phyloP scores from a whole-genome alignment of 2,329 filamentous ascomycete genomes.

The Cryphonectria parasitica region DNA sequence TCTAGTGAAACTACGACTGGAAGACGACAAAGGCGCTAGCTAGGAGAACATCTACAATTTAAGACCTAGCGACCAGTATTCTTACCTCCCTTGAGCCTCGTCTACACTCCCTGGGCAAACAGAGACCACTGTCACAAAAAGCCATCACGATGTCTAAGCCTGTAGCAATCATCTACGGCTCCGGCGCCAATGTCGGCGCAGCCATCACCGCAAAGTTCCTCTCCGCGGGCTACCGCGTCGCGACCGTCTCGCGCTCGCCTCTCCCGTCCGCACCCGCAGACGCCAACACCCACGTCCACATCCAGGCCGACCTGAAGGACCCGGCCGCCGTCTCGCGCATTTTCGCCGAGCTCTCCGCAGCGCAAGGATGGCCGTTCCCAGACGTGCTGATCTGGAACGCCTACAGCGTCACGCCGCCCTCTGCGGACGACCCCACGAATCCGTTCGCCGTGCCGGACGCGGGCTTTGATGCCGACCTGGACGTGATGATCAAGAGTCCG shows the following conservation, averaged over 20 bases:
- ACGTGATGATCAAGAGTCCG: conserved; percentile 10
- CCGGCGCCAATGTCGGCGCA: conserved; percentile 23
- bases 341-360: neutral
- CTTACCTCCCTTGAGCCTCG: neutral
- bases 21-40: neutral
- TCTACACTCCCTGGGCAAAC: neutral
- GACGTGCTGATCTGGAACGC: conserved; percentile 22
- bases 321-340: neutral
- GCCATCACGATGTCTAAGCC: conserved; percentile 1
- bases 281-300: neutral
- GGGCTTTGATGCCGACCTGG: conserved; percentile 11
- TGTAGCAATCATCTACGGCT: conserved; percentile 23
- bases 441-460: conserved; percentile 13
- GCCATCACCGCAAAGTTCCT: conserved; percentile 16
- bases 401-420: neutral
- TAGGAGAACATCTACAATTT: neutral
- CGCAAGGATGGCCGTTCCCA: neutral
- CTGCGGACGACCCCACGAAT: conserved; percentile 11
- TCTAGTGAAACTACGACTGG: neutral
- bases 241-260: conserved; percentile 17
- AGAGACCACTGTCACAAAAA: neutral
- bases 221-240: conserved; percentile 19
- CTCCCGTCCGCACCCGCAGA: neutral
- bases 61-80: neutral
- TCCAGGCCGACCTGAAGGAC: conserved; percentile 19